A percentile compares a stretch with the other conserved stretches of the same genome.
Evolutionary conservation across 176 grass and related monocot genomes (phyloP).

Genomic region (Echinochloa phyllopogon): DNA sequence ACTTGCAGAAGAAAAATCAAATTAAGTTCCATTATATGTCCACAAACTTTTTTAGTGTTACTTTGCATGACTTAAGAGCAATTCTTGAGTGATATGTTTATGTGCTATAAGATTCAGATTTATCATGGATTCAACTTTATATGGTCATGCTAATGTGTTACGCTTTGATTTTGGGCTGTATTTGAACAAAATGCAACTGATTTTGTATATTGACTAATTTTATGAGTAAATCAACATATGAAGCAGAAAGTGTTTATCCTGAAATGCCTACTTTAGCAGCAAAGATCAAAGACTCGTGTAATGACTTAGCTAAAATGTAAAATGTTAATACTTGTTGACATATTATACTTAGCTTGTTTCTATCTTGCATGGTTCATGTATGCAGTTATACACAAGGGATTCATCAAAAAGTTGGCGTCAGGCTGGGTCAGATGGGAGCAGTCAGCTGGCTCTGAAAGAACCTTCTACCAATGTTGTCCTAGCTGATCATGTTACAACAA

Average conservation of each 20-base stretch:
- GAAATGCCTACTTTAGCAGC: not conserved
- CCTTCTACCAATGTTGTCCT: slow-evolving; percentile 80
- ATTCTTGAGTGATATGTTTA: not conserved
- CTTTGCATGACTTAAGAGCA: not conserved
- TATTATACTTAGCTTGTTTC: slow-evolving; percentile 8
- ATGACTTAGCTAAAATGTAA: not conserved
- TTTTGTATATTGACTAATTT: not conserved
- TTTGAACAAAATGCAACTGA: not conserved
- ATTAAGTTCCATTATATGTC: not conserved
- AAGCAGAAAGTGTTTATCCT: not conserved
- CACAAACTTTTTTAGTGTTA: not conserved
- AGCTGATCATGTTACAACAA: slow-evolving; percentile 76
- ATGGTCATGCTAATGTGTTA: slow-evolving; percentile 20
- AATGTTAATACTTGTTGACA: not conserved
- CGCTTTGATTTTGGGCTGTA: slow-evolving; percentile 10
- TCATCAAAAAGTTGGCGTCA: slow-evolving; percentile 92
- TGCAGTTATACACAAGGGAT: slow-evolving; percentile 95
- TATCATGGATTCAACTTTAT: not conserved
- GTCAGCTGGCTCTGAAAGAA: slow-evolving; percentile 81
- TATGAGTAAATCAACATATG: not conserved
- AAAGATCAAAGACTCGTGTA: not conserved
- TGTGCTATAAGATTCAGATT: not conserved
- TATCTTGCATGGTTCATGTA: slow-evolving; percentile 7
- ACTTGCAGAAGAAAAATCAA: not conserved
- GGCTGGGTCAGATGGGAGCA: slow-evolving; percentile 80